Evolutionary conservation across 768 basidiomycete genomes (phyloP).

Genomic region (Termitomyces sp.): DNA sequence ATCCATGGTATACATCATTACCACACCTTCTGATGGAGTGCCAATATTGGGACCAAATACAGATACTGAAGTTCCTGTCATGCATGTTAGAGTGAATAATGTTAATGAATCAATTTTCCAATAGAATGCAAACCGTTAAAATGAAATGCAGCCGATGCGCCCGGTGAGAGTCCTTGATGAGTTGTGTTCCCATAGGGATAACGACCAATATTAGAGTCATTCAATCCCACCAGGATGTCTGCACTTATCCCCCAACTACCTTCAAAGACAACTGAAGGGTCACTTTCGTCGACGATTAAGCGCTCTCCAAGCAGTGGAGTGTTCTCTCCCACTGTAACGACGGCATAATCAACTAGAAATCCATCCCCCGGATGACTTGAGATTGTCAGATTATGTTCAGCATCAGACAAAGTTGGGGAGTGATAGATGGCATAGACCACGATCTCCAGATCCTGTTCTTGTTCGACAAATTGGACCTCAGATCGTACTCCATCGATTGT

Average conservation of each 20-base stretch:
- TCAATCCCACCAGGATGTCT: no score
- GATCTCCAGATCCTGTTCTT: no score
- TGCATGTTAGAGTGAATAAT: background rate
- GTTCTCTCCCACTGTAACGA: background rate
- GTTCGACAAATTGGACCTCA: background rate
- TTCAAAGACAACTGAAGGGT: no score
- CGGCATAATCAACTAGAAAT: background rate
- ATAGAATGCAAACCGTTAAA: no score
- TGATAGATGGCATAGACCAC: background rate
- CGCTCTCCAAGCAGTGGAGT: background rate
- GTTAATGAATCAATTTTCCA: background rate
- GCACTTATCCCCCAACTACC: no score
- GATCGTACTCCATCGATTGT: background rate
- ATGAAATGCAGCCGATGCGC: background rate
- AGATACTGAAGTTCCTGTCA: background rate
- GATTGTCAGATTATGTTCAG: background rate
- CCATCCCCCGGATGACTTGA: no score
- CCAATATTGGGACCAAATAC: no score
- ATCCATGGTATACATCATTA: no score
- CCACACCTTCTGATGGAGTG: no score
- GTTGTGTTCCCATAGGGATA: background rate
- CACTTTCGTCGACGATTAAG: no score
- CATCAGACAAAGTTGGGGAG: background rate
- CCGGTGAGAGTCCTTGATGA: background rate
- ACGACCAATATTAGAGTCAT: no score